Base-by-base conservation (phyloP, 129 eudicot genomes). In the Sambucus nigra region DNA sequence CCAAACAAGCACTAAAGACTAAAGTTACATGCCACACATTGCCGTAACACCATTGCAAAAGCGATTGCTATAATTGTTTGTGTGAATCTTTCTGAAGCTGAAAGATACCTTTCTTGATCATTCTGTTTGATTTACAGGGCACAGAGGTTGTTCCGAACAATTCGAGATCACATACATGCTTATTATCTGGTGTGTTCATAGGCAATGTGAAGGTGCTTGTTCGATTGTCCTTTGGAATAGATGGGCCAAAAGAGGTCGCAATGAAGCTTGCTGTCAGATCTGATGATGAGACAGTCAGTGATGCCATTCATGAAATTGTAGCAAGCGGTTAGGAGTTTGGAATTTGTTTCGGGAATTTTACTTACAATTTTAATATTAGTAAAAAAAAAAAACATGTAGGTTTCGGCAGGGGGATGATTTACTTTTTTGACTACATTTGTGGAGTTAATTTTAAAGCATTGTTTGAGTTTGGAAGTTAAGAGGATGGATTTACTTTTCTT, bases 261-360 rank as follows among this genome's bases (percentile, higher is more conserved):
- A 88, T 88, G 96, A 88, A 88, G 65, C 79, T 88, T 58, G 84
- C 91, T 17, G 96, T 88, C 23, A 83, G 96, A 70, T 83, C 96
- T 0, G 96, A 88, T 46, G 96, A 88, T 60, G 79, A 52, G 65
- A 65, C 80, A 18, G 84, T 88, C 29, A 88, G 94, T 11, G 96
- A 83, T 33, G 84, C 84, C 16, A 88, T 88, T 63, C 96, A 88
- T 51, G 94, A 88, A 44, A 78, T 83, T 15, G 96, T 88, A 60
- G 87, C 96, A 17, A 83, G 86, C 17, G 84, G 84, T 65, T 83
- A 83, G 52, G 51, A 17, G 5, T 41, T 24, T 12, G 12, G 46
- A 13, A 3, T 26, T 46, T 11, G 27, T 28, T 60, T 60, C 8
- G 25, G 15, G 25, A 6, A 27, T 47, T 44, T 60, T 12, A 27